Evolutionary conservation across 495 filamentous ascomycete species (phyloP).

Genomic region (Apodospora peruviana): DNA sequence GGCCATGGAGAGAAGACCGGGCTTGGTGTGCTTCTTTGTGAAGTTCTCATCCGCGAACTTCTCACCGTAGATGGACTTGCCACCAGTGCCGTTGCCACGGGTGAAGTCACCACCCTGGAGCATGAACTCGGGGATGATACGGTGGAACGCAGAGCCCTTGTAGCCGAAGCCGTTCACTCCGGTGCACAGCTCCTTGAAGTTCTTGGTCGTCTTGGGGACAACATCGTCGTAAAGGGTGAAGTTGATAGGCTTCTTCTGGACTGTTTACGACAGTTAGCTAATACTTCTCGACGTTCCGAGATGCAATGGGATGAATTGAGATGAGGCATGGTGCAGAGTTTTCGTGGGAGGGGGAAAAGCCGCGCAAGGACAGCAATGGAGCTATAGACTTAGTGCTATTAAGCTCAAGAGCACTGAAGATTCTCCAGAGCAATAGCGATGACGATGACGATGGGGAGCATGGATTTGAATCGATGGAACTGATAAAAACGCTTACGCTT

Average conservation of each 20-base stretch:
- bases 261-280: constrained; percentile 38
- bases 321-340: neutral
- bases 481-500: constrained; percentile 49
- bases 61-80: constrained; percentile 83
- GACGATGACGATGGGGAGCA: neutral
- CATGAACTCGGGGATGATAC: constrained; percentile 96
- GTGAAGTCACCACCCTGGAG: constrained; percentile 99
- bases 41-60: constrained; percentile 85
- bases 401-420: no score
- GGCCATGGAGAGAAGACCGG: constrained; percentile 73
- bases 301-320: neutral
- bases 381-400: no score
- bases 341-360: neutral
- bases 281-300: neutral
- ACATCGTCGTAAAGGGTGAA: constrained; percentile 84
- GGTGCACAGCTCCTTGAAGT: constrained; percentile 93
- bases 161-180: constrained; percentile 84
- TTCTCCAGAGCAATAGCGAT: no score
- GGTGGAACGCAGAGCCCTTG: constrained; percentile 84
- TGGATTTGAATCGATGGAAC: neutral
- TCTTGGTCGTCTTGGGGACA: constrained; percentile 87
- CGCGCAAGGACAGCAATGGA: neutral
- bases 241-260: constrained; percentile 73
- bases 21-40: constrained; percentile 53
- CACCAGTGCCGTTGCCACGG: constrained; percentile 81